phyloP scores from a whole-genome alignment of 2,329 filamentous ascomycete species.

The Cytospora chrysosperma region DNA sequence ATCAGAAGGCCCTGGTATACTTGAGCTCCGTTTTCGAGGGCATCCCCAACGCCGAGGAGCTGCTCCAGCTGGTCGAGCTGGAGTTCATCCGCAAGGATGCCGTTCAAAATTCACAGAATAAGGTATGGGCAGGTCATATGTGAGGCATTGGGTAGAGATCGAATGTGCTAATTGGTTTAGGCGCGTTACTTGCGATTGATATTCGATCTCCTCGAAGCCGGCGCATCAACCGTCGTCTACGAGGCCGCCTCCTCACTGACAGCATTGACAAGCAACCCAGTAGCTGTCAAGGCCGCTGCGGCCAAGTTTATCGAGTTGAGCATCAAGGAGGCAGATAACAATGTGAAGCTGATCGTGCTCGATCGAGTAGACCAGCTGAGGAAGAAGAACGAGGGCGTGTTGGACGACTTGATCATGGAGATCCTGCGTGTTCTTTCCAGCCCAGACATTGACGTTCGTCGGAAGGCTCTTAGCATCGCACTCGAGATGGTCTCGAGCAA shows the following conservation, averaged over 20 bases:
- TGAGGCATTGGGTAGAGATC: not conserved
- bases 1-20: slow-evolving; percentile 88
- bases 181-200: slow-evolving; percentile 91
- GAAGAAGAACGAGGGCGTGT: slow-evolving; percentile 82
- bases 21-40: slow-evolving; percentile 87
- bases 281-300: slow-evolving; percentile 95
- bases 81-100: slow-evolving; percentile 98
- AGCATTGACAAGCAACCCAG: slow-evolving; percentile 90
- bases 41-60: slow-evolving; percentile 89
- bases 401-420: slow-evolving; percentile 96
- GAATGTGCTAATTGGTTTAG: slow-evolving; percentile 43
- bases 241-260: slow-evolving; percentile 95
- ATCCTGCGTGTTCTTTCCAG: slow-evolving; percentile 92
- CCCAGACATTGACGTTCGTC: slow-evolving; percentile 91
- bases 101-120: slow-evolving; percentile 90
- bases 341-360: slow-evolving; percentile 96
- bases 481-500: slow-evolving; percentile 98
- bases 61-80: slow-evolving; percentile 88
- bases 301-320: slow-evolving; percentile 94
- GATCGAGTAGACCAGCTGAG: slow-evolving; percentile 88
- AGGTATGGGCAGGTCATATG: slow-evolving; percentile 53
- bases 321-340: slow-evolving; percentile 98
- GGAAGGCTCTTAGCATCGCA: slow-evolving; percentile 85
- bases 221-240: slow-evolving; percentile 92
- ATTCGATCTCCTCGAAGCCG: slow-evolving; percentile 92